Base-by-base conservation (phyloP, 2,329 filamentous ascomycete species). In the Periconia macrospinosa region DNA sequence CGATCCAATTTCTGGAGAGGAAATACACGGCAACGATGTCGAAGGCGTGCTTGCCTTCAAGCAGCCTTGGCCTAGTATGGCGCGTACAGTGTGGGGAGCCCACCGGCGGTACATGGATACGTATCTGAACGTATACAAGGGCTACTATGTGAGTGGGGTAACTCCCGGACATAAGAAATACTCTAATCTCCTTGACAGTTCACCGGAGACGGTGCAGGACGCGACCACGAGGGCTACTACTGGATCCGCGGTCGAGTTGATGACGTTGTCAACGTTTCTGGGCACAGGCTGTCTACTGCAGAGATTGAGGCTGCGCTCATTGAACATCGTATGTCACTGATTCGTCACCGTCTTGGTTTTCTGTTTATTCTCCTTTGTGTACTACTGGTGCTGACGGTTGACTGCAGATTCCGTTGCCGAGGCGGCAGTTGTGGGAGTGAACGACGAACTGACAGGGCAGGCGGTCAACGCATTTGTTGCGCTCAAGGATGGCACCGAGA, bases 31-130 rank as follows among this genome's bases (percentile, higher is more conserved):
- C 55, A 97, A 97, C 75, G 92, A 97, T 74, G 93, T 97, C 54
- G 94, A 99, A 79, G 94, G 94, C 74, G 93, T 97, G 30, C 81
- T 99, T 55, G 92, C 91, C 47, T 96, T 99, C 82, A 97, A 96
- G 84, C 91, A 97, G 79, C 81, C 94, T 52, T 99, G 94, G 94
- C 94, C 94, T 20, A 96, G 91, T 76, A 97, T 99, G 92, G 91
- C 93, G 49, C 90, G 94, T 62, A 99, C 94, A 23, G 93, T 99
- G 59, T 99, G 92, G 87, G 93, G 93, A 63, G 92, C 92, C 40
- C 94, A 99, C 82, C 94, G 95, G 85, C 87, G 94, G 71, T 99
- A 97, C 76, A 93, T 97, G 91, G 93, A 99, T 67, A 97, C 94
- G 11, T 99, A 99, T 76, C 78, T 99, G 67, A 96, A 95, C 68